Base-by-base conservation (phyloP, 1,284 basidiomycete genomes). In the Microbotryum intermedium region DNA sequence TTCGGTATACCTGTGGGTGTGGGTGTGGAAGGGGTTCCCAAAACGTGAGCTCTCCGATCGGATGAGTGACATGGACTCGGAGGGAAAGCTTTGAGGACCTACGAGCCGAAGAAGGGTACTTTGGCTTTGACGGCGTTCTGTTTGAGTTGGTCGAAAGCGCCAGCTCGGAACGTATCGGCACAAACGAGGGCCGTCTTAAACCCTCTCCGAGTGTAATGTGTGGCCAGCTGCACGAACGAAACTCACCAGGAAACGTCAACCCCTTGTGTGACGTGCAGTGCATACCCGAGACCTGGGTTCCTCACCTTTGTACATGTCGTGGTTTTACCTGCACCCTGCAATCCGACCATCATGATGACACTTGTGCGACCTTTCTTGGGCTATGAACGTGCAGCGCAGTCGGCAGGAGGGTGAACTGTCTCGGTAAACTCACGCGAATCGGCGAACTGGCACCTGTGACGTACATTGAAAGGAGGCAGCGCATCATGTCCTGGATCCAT, bases 171-270 rank as follows among this genome's bases (percentile, higher is more conserved):
- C 3, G 95, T 99, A 76, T 99, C 95, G 28, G 95, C 95, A 72
- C 95, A 99, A 70, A 99, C 95, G 53, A 99, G 90, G 69, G 87
- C 91, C n/a, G 92, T 89, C 74, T 93, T 92, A 82, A 97, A 91
- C 5, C 95, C 95, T 67, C 93, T 85, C 72, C 91, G 88, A 75
- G 95, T 91, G 76, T 97, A 98, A 78, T 98, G 88, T 0, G 97
- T 92, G 0, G 95, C 95, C 42, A 97, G 83, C 76, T 78, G 58
- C 44, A 26, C 25, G n/a, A n/a, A 54, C 34, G 46, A 26, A 25
- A 34, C 29, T 23, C 11, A 47, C n/a, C n/a, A 61, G 29, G 34
- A 57, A 30, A 29, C 25, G 34, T 57, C 61, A 64, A 26, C 6
- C n/a, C n/a, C n/a, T n/a, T n/a, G n/a, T n/a, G n/a, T n/a, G n/a